A percentile compares a stretch with the other conserved stretches of the same genome.
These are phyloP conservation scores for Kappamyces sp. DNA, from an alignment of 192 early-diverging fungal species.

Conservation along the genomic window DNA sequence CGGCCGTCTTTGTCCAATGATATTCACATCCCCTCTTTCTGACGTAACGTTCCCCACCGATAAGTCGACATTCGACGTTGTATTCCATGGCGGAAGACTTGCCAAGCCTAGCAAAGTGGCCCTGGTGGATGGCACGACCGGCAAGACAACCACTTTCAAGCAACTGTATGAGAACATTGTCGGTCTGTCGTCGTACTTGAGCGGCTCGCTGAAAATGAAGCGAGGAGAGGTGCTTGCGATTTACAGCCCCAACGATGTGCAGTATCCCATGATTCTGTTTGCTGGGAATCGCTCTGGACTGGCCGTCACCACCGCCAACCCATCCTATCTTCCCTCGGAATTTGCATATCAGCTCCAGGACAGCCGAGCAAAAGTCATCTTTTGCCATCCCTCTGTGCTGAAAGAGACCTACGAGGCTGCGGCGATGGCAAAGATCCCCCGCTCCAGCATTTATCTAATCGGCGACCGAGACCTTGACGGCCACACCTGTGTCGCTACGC, in stretches of 20 bases:
- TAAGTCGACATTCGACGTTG: too few species aligned
- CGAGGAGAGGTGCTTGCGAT: conserved; percentile 67
- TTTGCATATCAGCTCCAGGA: conserved; percentile 71
- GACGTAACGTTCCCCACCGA: too few species aligned
- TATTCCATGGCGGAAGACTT: too few species aligned
- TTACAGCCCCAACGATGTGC: conserved; percentile 65
- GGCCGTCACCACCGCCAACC: conserved; percentile 71
- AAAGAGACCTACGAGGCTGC: conserved; percentile 25
- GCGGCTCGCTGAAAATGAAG: conserved; percentile 43
- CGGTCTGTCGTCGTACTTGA: conserved; percentile 45
- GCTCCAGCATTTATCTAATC: conserved; percentile 29
- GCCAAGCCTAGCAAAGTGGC: too few species aligned
- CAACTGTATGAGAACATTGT: conserved; percentile 36
- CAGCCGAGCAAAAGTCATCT: conserved; percentile 60
- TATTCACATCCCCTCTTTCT: too few species aligned
- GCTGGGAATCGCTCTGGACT: conserved; percentile 58
- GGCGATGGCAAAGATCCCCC: conserved; percentile 18
- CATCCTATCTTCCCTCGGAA: conserved; percentile 74
- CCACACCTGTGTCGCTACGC: neutral
- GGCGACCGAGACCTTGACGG: conserved; percentile 16
- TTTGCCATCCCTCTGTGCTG: conserved; percentile 38
- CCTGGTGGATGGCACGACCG: conserved; percentile 49
- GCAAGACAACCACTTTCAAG: conserved; percentile 34
- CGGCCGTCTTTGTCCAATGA: too few species aligned
- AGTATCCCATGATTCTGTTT: conserved; percentile 56